Percentiles rank a stretch among this genome's conserved stretches.
These are phyloP conservation scores for Hanseniaspora clermontiae DNA, from an alignment of 805 yeast species.

Conservation along the genomic window DNA sequence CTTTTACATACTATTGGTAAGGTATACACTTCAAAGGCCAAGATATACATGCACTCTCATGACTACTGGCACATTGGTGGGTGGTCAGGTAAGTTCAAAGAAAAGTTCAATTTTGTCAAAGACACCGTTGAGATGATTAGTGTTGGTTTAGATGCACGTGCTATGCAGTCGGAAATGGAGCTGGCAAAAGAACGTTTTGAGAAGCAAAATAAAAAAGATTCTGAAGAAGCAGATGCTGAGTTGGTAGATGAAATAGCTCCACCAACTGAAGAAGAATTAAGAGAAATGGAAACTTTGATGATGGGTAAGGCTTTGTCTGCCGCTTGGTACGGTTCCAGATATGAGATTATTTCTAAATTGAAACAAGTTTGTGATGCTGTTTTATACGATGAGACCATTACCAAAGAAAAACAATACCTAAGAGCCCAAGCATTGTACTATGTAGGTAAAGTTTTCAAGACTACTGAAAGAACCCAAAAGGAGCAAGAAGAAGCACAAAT, in stretches of 20 bases:
- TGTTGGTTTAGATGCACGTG: constrained; percentile 66
- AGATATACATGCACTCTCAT: constrained; percentile 53
- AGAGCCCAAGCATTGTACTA: constrained; percentile 52
- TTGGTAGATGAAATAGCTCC: constrained; percentile 37
- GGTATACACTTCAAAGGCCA: constrained; percentile 52
- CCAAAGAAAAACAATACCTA: constrained; percentile 35
- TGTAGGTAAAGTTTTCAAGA: constrained; percentile 51
- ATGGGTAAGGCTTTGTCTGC: constrained; percentile 73
- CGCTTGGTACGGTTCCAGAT: constrained; percentile 74
- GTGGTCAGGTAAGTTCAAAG: constrained; percentile 56
- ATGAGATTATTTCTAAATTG: constrained; percentile 61
- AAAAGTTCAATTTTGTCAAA: constrained; percentile 59
- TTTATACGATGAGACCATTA: constrained; percentile 43
- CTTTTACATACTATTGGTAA: constrained; percentile 65
- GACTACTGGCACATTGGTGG: constrained; percentile 57
- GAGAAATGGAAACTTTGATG: constrained; percentile 58
- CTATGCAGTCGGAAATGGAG: constrained; percentile 59
- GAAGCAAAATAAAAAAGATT: constrained; percentile 37
- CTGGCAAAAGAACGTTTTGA: constrained; percentile 22
- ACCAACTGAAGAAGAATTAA: constrained; percentile 48
- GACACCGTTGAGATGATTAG: constrained; percentile 61
- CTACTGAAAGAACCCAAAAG: constrained; percentile 47
- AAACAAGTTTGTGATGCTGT: constrained; percentile 59
- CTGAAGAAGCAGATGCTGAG: constrained; percentile 17
- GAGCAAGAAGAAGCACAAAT: constrained; percentile 68